Base-by-base conservation (phyloP, 257 asterid species). In the Fraxinus pennsylvanica region DNA sequence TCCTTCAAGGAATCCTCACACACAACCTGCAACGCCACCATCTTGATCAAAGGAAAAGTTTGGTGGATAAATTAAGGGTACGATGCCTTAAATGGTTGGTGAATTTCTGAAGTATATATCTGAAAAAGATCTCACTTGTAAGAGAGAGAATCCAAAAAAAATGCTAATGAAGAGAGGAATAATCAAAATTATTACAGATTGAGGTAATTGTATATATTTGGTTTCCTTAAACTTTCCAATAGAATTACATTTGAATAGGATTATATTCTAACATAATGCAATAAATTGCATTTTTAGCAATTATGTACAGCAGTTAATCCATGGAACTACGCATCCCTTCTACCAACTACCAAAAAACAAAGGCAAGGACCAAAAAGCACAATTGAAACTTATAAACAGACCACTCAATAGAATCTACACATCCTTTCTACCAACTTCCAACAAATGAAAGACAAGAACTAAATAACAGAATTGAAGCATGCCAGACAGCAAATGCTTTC, bases 171-270 rank as follows among this genome's bases (percentile, higher is more conserved):
- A 9, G 19, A 27, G 35, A 9, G 36, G 13, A 63, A 10, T 21
- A 7, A 12, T 63, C 19, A 63, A 63, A 27, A 63, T 25, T 63
- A 63, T 25, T 10, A 22, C 1, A 27, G 36, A 25, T 27, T 25
- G 69, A 63, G 36, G 69, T 10, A 27, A 36, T 63, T 27, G 19
- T 17, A 63, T 2, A 12, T 63, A 25, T 25, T 10, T 50, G 52
- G 68, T 57, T 74, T 73, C 65, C 43, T 69, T 63, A 13, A 50
- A 38, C 61, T 35, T 32, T 75, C 36, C 50, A n/a, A 45, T 29
- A 35, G 8, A 25, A 73, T 9, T 19, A 47, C 38, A 33, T 1
- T 12, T 50, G 21, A 17, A 59, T n/a, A n/a, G 14, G 30, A 59
- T n/a, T n/a, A 59, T 21, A 59, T n/a, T 29, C 30, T 8, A 59